Evolutionary conservation across 2,329 filamentous ascomycete species (phyloP), one percentile per base, ranked within the genome.

Genomic region (Clarireedia homoeocarpa): DNA sequence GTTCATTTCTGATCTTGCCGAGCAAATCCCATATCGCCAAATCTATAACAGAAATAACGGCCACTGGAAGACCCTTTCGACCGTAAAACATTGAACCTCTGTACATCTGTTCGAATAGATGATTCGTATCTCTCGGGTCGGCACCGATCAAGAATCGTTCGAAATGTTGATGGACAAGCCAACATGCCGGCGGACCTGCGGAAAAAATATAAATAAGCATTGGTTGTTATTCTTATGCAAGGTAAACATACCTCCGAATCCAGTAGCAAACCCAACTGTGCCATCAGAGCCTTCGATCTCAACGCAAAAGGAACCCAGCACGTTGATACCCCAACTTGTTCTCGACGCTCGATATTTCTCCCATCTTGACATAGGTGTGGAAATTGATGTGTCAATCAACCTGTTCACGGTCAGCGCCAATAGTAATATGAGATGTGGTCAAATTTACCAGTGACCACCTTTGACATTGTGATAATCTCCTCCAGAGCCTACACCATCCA

Each of bases 91-190:
- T 95, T 63, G 90, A 95, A 2, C 81, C 88, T 58, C 91, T 85
- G 77, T 96, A 96, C 91, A 96, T 96, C 71, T 95, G 90, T 76
- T 96, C 91, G 70, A 95, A 96, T 30, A 96, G 77, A 61, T 91
- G 81, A 73, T 95, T 96, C 53, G 89, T 95, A 69, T 96, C 90
- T 65, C 91, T 81, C 10, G 91, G 91, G 71, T 96, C 91, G 65
- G 89, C 85, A 44, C 90, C 91, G 64, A 96, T 79, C 59, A 96
- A 75, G 79, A 96, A 96, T 60, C 91, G 83, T 72, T 94, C 87
- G 70, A 96, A 96, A 74, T 96, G 91, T 72, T 95, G 87, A 68
- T 92, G 87, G 44, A 94, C 87, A 51, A 96, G 81, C 91, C 91
- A 96, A 75, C 91, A 96, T 39, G 88, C 91, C 36, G 91, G 91